A percentile compares a stretch with the other conserved stretches of the same genome.
Conservation (phyloP, 2,329 filamentous ascomycete genomes). For the Hymenoscyphus repandus region DNA sequence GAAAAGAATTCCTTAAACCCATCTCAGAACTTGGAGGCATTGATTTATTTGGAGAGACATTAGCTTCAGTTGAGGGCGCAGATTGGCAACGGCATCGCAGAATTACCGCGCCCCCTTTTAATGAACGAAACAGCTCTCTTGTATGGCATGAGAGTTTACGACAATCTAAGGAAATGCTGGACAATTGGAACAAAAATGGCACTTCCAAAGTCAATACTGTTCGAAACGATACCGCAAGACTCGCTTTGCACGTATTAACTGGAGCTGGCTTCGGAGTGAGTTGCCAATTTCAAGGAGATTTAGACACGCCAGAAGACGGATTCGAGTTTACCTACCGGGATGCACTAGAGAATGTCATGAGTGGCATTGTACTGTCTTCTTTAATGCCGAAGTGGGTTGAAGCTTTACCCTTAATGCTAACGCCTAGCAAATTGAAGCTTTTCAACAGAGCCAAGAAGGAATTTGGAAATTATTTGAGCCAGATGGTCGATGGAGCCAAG, state of each 20-base stretch:
- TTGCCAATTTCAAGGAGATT: conserved; percentile 1
- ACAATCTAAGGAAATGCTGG: conserved; percentile 30
- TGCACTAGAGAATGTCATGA: background rate
- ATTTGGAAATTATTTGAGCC: background rate
- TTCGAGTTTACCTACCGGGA: background rate
- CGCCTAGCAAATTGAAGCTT: background rate
- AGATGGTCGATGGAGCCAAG: background rate
- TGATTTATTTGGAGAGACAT: too few relatives aligned
- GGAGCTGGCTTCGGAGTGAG: conserved; percentile 40
- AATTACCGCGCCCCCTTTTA: conserved; percentile 37
- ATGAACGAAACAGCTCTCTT: conserved; percentile 34
- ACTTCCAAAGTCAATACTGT: conserved; percentile 11
- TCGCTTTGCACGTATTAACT: conserved; percentile 46
- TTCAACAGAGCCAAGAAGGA: background rate
- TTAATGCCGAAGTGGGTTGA: background rate
- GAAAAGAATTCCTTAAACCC: too few relatives aligned
- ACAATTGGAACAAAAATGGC: conserved; percentile 14
- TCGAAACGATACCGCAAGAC: conserved; percentile 39
- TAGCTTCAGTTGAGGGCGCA: too few relatives aligned
- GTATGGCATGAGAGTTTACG: conserved; percentile 34
- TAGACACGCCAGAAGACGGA: background rate
- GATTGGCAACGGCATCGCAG: conserved; percentile 39
- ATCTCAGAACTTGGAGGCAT: too few relatives aligned
- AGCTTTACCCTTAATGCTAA: background rate
- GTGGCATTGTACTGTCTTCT: background rate